Conservation (phyloP, 176 grass and related monocot species). For the Lolium perenne region DNA sequence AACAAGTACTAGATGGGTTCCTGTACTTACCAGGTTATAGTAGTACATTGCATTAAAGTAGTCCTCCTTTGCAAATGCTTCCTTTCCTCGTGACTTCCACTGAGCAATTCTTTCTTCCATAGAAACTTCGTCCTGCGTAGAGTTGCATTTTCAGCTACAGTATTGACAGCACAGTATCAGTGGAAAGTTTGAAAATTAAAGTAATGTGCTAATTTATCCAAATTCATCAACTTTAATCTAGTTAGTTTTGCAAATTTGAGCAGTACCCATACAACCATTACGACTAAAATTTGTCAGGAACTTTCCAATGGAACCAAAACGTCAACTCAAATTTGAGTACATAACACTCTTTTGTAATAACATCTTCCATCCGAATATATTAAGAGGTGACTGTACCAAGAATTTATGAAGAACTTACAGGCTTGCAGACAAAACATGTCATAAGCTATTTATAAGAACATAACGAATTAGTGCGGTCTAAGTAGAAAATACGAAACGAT, state of each 20-base stretch:
- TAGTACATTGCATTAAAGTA: conserved; percentile 33
- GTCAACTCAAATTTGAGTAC: too few relatives aligned
- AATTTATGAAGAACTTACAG: too few relatives aligned
- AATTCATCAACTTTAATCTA: not conserved
- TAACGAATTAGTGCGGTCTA: too few relatives aligned
- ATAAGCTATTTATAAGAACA: too few relatives aligned
- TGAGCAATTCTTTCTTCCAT: conserved; percentile 14
- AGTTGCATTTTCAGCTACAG: not conserved
- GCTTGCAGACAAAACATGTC: too few relatives aligned
- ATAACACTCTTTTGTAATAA: too few relatives aligned
- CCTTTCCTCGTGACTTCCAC: conserved; percentile 17
- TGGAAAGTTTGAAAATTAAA: not conserved
- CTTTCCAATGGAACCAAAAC: too few relatives aligned
- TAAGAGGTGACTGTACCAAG: too few relatives aligned
- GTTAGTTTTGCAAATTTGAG: conserved; percentile 5
- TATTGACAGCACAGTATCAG: not conserved
- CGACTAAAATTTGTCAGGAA: not conserved
- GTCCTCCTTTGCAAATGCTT: conserved; percentile 34
- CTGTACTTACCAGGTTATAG: conserved; percentile 24
- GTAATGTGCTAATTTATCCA: not conserved
- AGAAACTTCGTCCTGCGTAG: not conserved
- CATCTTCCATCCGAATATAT: too few relatives aligned
- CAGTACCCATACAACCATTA: not conserved
- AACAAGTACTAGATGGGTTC: not conserved
- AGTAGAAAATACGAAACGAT: not conserved